Conservation (phyloP, 1,139 yeast species). For the Protomyces inundatus region DNA sequence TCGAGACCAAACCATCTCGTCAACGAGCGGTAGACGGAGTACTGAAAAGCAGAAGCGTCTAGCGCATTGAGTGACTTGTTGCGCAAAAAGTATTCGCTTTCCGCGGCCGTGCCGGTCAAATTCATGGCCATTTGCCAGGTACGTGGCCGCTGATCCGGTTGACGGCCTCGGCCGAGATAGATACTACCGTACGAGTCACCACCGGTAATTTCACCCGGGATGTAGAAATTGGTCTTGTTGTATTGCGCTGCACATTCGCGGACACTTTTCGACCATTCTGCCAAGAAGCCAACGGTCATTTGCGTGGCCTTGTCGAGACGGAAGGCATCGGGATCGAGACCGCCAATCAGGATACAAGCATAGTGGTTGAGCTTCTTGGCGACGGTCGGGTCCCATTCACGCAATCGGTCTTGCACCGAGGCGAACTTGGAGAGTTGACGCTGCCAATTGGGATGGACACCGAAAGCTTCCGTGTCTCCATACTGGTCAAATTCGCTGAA, state of each 20-base stretch:
- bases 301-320: slow-evolving; percentile 30
- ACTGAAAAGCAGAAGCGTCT: slow-evolving; percentile 28
- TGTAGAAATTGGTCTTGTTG: slow-evolving; percentile 27
- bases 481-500: slow-evolving; percentile 28
- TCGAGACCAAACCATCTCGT: slow-evolving; percentile 26
- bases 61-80: slow-evolving; percentile 5
- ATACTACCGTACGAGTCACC: slow-evolving; percentile 27
- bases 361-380: slow-evolving; percentile 24
- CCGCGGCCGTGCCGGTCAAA: slow-evolving; percentile 9
- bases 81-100: slow-evolving; percentile 22
- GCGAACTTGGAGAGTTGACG: slow-evolving; percentile 29
- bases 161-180: slow-evolving; percentile 28
- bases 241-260: slow-evolving; percentile 22
- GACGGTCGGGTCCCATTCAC: slow-evolving; percentile 29
- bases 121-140: slow-evolving; percentile 11
- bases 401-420: slow-evolving; percentile 29
- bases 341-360: slow-evolving; percentile 26
- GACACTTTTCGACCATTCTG: slow-evolving; percentile 26
- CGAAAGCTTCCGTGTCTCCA: slow-evolving; percentile 29
- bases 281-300: slow-evolving; percentile 28
- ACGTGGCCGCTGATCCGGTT: slow-evolving; percentile 27
- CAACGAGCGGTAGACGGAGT: slow-evolving; percentile 25
- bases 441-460: slow-evolving; percentile 28
- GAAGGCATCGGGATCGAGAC: slow-evolving; percentile 29
- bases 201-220: slow-evolving; percentile 30